Evolutionary conservation across 345 rosid genomes (phyloP), one percentile per base, ranked within the genome.

Genomic region (Populus simonii): DNA sequence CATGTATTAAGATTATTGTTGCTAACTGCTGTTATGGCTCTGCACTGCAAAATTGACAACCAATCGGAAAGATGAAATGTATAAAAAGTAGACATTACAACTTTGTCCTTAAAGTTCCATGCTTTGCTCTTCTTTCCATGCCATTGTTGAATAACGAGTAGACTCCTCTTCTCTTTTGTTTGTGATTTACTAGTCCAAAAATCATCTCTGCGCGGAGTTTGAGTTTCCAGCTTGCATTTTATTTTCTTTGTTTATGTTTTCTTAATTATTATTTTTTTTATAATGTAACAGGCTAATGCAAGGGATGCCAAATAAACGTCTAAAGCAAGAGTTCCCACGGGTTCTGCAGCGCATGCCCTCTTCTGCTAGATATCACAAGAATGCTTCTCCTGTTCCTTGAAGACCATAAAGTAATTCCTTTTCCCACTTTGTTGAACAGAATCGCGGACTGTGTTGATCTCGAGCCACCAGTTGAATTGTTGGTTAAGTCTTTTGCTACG

Each of bases 351-450:
- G 97, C 78, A 88, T 92, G 90, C 87, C 97, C 23, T 86, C 95
- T 53, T 90, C 98, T 66, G 89, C 90, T 74, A 85, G 99, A 91
- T 92, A 84, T 72, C 86, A 92, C 36, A 92, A 84, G 82, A 89
- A 88, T 66, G 86, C 90, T 76, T 80, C 88, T 75, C 77, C 86
- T 53, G 88, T 87, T 79, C 90, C 94, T 16, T 92, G 86, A 89
- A 74, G 79, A 49, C 35, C 63, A 72, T 3, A 16, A 29, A 5
- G 36, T 8, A 39, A 71, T 6, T n/a, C 23, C 45, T 47, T 63
- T n/a, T 31, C 43, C 76, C 65, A 29, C 47, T 70, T 39, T 41
- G 75, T 22, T 74, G 13, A 68, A 36, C 59, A 62, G 49, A 27
- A 59, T 18, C n/a, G 59, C 27, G 20, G 73, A 36, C 8, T 70